Conservation (phyloP, 2,329 filamentous ascomycete species). For the Epichloe gansuensis region DNA sequence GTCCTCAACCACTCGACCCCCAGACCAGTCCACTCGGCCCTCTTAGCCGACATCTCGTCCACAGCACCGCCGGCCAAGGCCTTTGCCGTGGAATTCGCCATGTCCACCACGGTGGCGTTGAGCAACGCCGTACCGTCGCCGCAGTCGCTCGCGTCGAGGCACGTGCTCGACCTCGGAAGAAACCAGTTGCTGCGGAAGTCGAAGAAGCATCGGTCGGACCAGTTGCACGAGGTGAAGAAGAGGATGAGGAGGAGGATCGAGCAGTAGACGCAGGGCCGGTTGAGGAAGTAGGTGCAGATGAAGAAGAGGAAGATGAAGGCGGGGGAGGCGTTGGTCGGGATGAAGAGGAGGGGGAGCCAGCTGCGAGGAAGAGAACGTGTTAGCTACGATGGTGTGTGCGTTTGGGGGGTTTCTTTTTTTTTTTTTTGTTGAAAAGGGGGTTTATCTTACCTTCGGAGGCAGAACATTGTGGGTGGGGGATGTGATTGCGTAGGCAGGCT, state of each 20-base stretch:
- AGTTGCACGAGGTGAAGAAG: slow-evolving; percentile 82
- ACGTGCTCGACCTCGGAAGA: slow-evolving; percentile 50
- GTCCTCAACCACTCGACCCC: slow-evolving; percentile 79
- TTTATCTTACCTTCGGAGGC: slow-evolving; percentile 40
- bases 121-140: slow-evolving; percentile 17
- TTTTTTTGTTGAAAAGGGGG: slow-evolving; percentile 2
- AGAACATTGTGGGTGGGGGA: slow-evolving; percentile 37
- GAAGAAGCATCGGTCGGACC: slow-evolving; percentile 84
- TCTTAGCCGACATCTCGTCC: slow-evolving; percentile 43
- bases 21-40: slow-evolving; percentile 58
- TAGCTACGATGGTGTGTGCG: not conserved
- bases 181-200: slow-evolving; percentile 92
- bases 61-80: slow-evolving; percentile 54
- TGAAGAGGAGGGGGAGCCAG: slow-evolving; percentile 79
- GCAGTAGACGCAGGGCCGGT: slow-evolving; percentile 95
- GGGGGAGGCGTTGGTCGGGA: slow-evolving; percentile 73
- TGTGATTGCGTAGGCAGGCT: not conserved
- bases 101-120: slow-evolving; percentile 38
- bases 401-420: not conserved
- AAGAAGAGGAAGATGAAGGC: slow-evolving; percentile 83
- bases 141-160: slow-evolving; percentile 12
- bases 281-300: slow-evolving; percentile 87
- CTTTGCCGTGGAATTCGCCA: slow-evolving; percentile 57
- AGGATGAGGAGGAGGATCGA: slow-evolving; percentile 90
- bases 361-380: slow-evolving; percentile 27